Conservation (phyloP, 2,329 filamentous ascomycete species). For the Cytospora chrysosperma region DNA sequence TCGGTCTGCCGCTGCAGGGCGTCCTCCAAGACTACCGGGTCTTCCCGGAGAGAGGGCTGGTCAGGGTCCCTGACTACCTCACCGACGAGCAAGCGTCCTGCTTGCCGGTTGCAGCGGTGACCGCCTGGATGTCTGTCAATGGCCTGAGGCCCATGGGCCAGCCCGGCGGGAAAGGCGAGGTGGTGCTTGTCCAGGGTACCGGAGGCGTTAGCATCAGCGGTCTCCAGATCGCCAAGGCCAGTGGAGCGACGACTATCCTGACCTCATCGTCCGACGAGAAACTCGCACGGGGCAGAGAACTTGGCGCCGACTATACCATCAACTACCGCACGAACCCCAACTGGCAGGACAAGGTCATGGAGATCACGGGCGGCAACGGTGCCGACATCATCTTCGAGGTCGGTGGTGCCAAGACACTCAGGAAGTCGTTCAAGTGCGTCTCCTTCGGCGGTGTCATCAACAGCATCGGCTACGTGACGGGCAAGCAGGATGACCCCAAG, state of each 20-base stretch:
- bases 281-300: conserved; percentile 43
- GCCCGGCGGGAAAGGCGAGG: conserved; percentile 44
- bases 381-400: conserved; percentile 57
- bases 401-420: conserved; percentile 51
- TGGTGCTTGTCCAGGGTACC: conserved; percentile 54
- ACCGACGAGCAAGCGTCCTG: conserved; percentile 59
- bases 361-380: conserved; percentile 44
- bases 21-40: conserved; percentile 59
- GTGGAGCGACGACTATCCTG: conserved; percentile 50
- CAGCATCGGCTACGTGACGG: conserved; percentile 41
- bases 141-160: conserved; percentile 55
- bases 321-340: conserved; percentile 54
- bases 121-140: conserved; percentile 66
- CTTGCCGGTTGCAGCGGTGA: conserved; percentile 60
- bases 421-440: conserved; percentile 52
- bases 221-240: conserved; percentile 53
- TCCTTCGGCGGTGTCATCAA: conserved; percentile 55
- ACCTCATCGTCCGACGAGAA: conserved; percentile 56
- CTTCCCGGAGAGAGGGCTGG: conserved; percentile 55
- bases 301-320: conserved; percentile 53
- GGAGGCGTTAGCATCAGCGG: conserved; percentile 53
- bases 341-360: conserved; percentile 50
- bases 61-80: conserved; percentile 56
- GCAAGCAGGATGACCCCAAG: conserved; percentile 46
- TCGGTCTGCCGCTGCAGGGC: conserved; percentile 61